Conservation (phyloP, 164 flowering plant species). For the Pachysandra terminalis region DNA sequence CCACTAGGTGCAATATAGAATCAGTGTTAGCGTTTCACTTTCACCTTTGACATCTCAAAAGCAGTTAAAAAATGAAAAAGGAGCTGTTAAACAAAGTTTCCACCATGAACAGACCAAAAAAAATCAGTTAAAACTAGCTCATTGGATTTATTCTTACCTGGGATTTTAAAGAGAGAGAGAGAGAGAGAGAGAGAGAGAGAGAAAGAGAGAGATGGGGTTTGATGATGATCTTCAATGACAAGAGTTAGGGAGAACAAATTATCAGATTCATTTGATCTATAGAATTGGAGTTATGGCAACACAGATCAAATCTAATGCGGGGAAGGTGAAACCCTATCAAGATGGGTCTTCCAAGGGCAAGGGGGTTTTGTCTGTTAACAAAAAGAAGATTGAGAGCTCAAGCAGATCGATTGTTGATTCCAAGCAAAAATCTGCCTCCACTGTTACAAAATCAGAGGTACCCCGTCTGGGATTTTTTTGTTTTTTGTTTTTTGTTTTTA, state of each 20-base stretch:
- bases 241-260: not conserved
- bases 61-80: no score
- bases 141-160: no score
- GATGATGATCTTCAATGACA: not conserved
- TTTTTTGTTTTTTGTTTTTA: not conserved
- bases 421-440: constrained; percentile 34
- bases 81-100: no score
- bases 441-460: constrained; percentile 52
- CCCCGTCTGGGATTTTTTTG: not conserved
- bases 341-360: constrained; percentile 38
- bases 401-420: constrained; percentile 32
- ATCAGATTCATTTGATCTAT: constrained; percentile 3
- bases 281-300: constrained; percentile 28
- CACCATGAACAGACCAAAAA: no score
- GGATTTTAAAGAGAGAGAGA: not conserved
- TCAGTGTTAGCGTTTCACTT: no score
- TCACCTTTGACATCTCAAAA: no score
- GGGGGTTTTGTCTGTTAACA: constrained; percentile 26
- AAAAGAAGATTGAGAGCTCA: constrained; percentile 44
- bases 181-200: no score
- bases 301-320: constrained; percentile 28
- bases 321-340: constrained; percentile 33
- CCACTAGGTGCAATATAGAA: no score
- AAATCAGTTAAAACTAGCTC: no score
- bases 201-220: not conserved